Conservation (phyloP, 345 rosid genomes). For the Acer saccharum region DNA sequence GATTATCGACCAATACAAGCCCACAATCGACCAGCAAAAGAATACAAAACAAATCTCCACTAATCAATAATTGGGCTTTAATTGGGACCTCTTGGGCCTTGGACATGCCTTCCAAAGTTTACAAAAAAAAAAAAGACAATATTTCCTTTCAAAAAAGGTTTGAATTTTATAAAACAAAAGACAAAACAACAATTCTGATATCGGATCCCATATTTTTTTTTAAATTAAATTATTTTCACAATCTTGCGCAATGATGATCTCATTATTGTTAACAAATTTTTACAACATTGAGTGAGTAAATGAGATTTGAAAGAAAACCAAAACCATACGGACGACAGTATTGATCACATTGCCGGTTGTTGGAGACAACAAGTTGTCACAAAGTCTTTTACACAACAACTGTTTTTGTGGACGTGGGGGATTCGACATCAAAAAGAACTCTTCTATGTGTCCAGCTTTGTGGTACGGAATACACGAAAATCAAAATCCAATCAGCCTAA, state of each 20-base stretch:
- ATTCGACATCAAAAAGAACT: too few relatives aligned
- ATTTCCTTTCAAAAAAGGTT: neutral
- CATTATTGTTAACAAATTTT: neutral
- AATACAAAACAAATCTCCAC: too few relatives aligned
- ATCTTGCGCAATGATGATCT: neutral
- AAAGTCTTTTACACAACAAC: too few relatives aligned
- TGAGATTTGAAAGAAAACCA: neutral
- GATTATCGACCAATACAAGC: too few relatives aligned
- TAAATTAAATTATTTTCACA: neutral
- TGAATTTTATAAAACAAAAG: neutral
- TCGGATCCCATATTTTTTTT: too few relatives aligned
- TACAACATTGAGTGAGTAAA: neutral
- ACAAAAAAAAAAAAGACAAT: neutral
- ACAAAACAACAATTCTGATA: neutral
- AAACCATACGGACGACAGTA: conserved; percentile 9
- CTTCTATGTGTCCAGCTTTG: too few relatives aligned
- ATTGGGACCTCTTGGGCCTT: neutral
- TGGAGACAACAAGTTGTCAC: neutral
- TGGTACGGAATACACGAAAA: too few relatives aligned
- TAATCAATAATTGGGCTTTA: too few relatives aligned
- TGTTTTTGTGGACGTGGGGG: neutral
- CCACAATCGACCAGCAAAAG: too few relatives aligned
- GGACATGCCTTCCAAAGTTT: neutral
- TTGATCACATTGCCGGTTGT: conserved; percentile 30
- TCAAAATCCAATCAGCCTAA: too few relatives aligned